Conservation (phyloP, 2,329 filamentous ascomycete species). For the Penicillium thymicola region DNA sequence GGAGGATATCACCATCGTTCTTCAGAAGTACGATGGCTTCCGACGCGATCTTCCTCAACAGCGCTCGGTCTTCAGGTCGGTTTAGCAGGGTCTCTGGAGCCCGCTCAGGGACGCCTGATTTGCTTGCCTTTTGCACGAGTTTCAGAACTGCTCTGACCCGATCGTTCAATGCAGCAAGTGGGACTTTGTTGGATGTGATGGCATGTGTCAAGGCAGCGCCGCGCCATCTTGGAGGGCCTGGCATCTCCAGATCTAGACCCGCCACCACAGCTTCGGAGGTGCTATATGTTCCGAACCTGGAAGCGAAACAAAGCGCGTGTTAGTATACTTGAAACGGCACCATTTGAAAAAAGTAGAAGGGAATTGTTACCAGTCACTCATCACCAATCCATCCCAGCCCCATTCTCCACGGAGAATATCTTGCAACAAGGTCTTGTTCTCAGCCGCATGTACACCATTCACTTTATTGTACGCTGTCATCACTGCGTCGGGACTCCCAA, state of each 20-base stretch:
- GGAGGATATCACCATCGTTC: background rate
- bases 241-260: background rate
- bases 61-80: background rate
- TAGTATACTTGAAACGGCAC: background rate
- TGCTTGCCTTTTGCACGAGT: background rate
- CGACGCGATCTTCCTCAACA: background rate
- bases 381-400: background rate
- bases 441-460: background rate
- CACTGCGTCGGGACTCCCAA: background rate
- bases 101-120: background rate
- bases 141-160: background rate
- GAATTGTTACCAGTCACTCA: background rate
- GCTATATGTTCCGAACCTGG: background rate
- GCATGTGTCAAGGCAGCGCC: background rate
- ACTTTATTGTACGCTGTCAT: background rate
- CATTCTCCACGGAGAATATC: background rate
- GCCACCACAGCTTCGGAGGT: background rate
- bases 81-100: background rate
- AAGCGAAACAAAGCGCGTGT: background rate
- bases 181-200: background rate
- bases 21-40: background rate
- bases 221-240: background rate
- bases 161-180: background rate
- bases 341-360: no score
- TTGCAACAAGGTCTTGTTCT: background rate